These are phyloP conservation scores for Penicillium pancosmium DNA, from an alignment of 495 filamentous ascomycete genomes.

Conservation along the genomic window DNA sequence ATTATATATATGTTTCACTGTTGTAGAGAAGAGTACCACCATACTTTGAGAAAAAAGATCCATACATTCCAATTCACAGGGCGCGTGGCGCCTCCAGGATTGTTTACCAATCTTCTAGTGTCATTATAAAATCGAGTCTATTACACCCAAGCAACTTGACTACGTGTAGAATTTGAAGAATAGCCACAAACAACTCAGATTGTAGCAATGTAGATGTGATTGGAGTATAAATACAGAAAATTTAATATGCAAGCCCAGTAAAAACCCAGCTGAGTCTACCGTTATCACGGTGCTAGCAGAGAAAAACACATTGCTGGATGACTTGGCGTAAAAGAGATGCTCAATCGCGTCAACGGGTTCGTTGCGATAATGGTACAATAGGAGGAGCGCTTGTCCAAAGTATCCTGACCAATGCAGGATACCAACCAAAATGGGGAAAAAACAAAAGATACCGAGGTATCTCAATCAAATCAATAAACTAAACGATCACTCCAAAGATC, in stretches of 20 bases:
- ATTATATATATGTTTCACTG: no score
- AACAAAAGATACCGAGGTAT: neutral
- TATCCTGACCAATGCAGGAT: conserved; percentile 11
- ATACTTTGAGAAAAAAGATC: no score
- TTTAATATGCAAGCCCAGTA: conserved; percentile 31
- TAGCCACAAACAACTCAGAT: conserved; percentile 1
- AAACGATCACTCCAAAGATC: neutral
- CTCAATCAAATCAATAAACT: conserved; percentile 1
- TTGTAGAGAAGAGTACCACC: no score
- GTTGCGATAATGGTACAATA: conserved; percentile 38
- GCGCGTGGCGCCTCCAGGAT: no score
- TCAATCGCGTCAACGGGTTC: conserved; percentile 20
- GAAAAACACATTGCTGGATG: conserved; percentile 6
- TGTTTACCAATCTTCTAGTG: no score
- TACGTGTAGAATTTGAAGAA: neutral
- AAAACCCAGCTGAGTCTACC: conserved; percentile 21
- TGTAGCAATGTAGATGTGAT: conserved; percentile 28
- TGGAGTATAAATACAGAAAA: conserved; percentile 47
- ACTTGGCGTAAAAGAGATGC: conserved; percentile 18
- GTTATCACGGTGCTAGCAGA: conserved; percentile 5
- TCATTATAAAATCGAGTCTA: no score
- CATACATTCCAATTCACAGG: no score
- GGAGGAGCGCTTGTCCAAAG: conserved; percentile 29
- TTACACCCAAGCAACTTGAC: no score
- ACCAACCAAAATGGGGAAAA: conserved; percentile 6